Evolutionary conservation across 257 asterid species (phyloP).

Genomic region (Nyctanthes arbortristis): DNA sequence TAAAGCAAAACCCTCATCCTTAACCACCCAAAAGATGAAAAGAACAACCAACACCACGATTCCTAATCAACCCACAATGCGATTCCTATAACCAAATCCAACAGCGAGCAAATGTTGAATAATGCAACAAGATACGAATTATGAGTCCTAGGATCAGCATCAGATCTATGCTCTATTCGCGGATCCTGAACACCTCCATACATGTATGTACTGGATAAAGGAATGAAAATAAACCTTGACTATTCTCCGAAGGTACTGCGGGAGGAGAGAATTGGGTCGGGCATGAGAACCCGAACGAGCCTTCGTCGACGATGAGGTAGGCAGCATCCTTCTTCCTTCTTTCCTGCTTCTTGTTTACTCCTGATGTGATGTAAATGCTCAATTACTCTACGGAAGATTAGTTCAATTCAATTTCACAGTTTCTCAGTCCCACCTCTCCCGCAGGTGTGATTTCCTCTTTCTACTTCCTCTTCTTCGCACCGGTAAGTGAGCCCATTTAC

Average conservation of each 20-base stretch:
- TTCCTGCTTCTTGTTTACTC: conserved; percentile 18
- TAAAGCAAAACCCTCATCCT: neutral
- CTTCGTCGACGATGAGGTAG: conserved; percentile 68
- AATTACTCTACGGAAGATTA: neutral
- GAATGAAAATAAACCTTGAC: conserved; percentile 60
- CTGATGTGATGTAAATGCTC: neutral
- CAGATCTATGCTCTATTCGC: conserved; percentile 33
- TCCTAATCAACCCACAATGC: conserved; percentile 13
- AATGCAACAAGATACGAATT: conserved; percentile 13
- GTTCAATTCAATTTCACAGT: too few relatives aligned
- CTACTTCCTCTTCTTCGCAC: too few relatives aligned
- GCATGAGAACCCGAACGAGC: conserved; percentile 64
- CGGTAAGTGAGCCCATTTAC: too few relatives aligned
- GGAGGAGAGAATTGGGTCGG: conserved; percentile 71
- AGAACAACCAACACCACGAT: neutral
- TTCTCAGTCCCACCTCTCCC: too few relatives aligned
- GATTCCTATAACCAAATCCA: conserved; percentile 10
- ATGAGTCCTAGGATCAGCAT: conserved; percentile 25
- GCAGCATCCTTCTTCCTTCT: conserved; percentile 56
- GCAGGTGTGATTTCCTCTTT: too few relatives aligned
- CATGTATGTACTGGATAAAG: neutral
- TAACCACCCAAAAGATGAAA: conserved; percentile 1
- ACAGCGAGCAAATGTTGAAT: neutral
- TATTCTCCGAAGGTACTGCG: conserved; percentile 89
- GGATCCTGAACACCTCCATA: neutral